Evolutionary conservation across 306 rosid species (phyloP).

Genomic region (Senna tora): DNA sequence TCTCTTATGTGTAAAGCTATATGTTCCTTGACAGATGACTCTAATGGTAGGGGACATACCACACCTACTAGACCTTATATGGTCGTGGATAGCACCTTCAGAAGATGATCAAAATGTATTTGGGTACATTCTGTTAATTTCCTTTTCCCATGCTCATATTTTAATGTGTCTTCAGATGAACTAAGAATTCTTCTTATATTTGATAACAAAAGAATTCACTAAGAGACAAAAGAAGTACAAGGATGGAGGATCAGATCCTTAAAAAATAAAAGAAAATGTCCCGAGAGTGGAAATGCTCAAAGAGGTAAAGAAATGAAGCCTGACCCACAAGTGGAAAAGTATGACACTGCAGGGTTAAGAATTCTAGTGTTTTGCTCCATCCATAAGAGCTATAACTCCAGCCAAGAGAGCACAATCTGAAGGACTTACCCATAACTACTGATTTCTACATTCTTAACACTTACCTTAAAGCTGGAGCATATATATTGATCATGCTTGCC

Average conservation of each 20-base stretch:
- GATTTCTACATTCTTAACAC: background rate
- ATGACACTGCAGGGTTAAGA: too few species aligned
- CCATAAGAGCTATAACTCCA: background rate
- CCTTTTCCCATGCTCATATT: slow-evolving; percentile 30
- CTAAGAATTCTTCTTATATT: background rate
- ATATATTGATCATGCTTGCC: background rate
- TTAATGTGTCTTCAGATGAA: slow-evolving; percentile 3
- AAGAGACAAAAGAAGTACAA: background rate
- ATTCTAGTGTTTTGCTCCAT: too few species aligned
- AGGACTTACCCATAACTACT: background rate
- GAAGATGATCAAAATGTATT: slow-evolving; percentile 71
- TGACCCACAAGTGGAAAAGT: background rate
- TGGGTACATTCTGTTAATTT: slow-evolving; percentile 55
- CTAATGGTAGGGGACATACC: slow-evolving; percentile 88
- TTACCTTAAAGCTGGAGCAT: background rate
- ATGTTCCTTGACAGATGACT: slow-evolving; percentile 69
- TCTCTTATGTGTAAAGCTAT: slow-evolving; percentile 37
- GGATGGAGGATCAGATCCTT: background rate
- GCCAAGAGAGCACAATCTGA: background rate
- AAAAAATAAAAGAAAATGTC: too few species aligned
- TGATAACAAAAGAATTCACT: background rate
- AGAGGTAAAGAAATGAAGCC: too few species aligned
- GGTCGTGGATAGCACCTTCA: slow-evolving; percentile 95
- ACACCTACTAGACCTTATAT: slow-evolving; percentile 78
- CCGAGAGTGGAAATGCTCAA: background rate